phyloP scores from a whole-genome alignment of 2,329 filamentous ascomycete species.

The Diaporthe velutina region DNA sequence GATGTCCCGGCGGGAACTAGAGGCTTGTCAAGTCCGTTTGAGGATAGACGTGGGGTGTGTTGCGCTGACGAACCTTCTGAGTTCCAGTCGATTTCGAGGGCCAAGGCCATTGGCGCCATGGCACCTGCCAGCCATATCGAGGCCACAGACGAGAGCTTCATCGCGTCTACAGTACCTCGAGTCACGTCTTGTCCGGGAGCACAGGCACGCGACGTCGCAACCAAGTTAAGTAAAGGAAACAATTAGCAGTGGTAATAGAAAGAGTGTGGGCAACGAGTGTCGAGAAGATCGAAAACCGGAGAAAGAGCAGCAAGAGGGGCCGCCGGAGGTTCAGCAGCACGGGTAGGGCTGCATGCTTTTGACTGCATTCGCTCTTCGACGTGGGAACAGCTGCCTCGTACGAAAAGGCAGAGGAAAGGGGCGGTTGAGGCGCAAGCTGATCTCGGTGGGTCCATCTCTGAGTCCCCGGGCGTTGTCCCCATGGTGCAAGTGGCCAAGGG shows the following conservation, averaged over 20 bases:
- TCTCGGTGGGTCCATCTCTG: constrained; percentile 27
- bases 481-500: constrained; percentile 34
- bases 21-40: neutral
- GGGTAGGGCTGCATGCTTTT: constrained; percentile 32
- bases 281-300: constrained; percentile 15
- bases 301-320: constrained; percentile 29
- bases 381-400: constrained; percentile 16
- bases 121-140: constrained; percentile 38
- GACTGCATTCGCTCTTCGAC: constrained; percentile 11
- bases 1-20: neutral
- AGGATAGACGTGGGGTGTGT: neutral
- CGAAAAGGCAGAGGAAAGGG: constrained; percentile 29
- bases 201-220: constrained; percentile 1
- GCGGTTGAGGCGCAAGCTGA: constrained; percentile 36
- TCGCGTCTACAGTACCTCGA: constrained; percentile 26
- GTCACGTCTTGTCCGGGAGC: neutral
- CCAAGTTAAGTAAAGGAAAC: neutral
- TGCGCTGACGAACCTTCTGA: constrained; percentile 31
- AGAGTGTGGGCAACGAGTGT: constrained; percentile 28
- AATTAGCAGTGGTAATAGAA: neutral
- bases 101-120: constrained; percentile 39
- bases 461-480: constrained; percentile 28
- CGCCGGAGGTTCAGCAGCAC: constrained; percentile 32
- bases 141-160: constrained; percentile 36
- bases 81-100: constrained; percentile 41